These are phyloP conservation scores for Monosporozyma aerobia DNA, from an alignment of 805 yeast species.

Conservation along the genomic window DNA sequence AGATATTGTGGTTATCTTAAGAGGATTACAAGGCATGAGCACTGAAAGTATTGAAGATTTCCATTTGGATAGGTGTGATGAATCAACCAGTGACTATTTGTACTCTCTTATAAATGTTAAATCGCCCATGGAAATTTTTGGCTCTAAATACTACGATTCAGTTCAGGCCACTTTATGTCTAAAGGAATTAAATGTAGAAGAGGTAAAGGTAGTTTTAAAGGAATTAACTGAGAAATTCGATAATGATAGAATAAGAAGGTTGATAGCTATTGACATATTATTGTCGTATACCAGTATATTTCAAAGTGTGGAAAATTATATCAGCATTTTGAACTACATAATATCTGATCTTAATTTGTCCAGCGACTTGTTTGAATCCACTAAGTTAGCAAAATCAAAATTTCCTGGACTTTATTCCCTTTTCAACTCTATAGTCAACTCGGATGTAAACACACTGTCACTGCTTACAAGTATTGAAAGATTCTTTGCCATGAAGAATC, in stretches of 20 bases:
- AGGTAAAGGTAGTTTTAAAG: background rate
- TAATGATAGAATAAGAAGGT: background rate
- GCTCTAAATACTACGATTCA: background rate
- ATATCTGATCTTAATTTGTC: background rate
- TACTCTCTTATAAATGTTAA: background rate
- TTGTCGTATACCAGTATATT: background rate
- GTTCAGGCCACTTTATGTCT: background rate
- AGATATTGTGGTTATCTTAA: background rate
- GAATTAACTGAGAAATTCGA: background rate
- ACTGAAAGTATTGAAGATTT: background rate
- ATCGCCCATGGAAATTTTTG: background rate
- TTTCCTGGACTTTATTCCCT: background rate
- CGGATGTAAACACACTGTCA: background rate
- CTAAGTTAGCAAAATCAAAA: background rate
- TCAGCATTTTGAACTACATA: background rate
- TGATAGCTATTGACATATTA: background rate
- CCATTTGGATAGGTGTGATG: background rate
- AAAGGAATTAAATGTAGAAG: background rate
- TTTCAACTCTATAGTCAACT: background rate
- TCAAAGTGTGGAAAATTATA: background rate
- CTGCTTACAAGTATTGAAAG: background rate
- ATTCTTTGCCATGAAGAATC: background rate
- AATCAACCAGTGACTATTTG: background rate
- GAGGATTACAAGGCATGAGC: background rate
- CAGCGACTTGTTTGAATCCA: background rate